A percentile compares a stretch with the other conserved stretches of the same genome.
These are phyloP conservation scores for Coprinopsis cinerea DNA, from an alignment of 768 basidiomycete species.

Conservation along the genomic window DNA sequence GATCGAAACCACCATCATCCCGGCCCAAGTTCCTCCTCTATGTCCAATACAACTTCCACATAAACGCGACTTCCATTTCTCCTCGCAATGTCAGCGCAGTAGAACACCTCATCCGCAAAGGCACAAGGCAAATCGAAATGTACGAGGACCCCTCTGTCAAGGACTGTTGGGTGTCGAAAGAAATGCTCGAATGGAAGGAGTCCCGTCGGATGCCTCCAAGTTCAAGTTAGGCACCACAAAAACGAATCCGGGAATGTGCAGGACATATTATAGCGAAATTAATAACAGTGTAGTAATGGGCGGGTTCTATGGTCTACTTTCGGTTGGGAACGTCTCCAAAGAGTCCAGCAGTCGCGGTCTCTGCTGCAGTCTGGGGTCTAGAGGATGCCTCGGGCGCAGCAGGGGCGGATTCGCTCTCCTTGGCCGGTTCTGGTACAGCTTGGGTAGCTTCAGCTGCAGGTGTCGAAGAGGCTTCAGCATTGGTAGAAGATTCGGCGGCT, in stretches of 20 bases:
- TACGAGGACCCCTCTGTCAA: slow-evolving; percentile 63
- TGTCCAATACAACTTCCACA: slow-evolving; percentile 64
- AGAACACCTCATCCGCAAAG: slow-evolving; percentile 72
- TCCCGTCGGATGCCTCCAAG: slow-evolving; percentile 12
- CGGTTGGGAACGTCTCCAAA: slow-evolving; percentile 14
- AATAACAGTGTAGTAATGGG: not conserved
- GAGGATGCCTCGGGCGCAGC: slow-evolving; percentile 1
- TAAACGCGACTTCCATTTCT: slow-evolving; percentile 53
- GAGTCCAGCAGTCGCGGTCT: slow-evolving; percentile 18
- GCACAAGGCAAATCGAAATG: slow-evolving; percentile 59
- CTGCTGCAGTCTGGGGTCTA: slow-evolving; percentile 11
- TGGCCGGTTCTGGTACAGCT: not conserved
- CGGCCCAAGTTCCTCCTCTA: slow-evolving; percentile 63
- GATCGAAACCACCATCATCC: slow-evolving; percentile 53
- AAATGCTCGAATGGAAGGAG: slow-evolving; percentile 64
- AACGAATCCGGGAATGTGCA: not conserved
- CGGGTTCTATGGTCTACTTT: not conserved
- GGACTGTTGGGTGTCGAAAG: slow-evolving; percentile 69
- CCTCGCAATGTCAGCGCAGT: slow-evolving; percentile 63
- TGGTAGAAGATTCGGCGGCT: not conserved
- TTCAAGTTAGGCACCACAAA: not conserved
- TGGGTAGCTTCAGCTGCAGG: not conserved
- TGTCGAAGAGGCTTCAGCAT: not conserved
- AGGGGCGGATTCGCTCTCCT: not conserved
- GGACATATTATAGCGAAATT: not conserved